Evolutionary conservation across 2,329 filamentous ascomycete species (phyloP), one percentile per base, ranked within the genome.

Genomic region (Elsinoe perseae): DNA sequence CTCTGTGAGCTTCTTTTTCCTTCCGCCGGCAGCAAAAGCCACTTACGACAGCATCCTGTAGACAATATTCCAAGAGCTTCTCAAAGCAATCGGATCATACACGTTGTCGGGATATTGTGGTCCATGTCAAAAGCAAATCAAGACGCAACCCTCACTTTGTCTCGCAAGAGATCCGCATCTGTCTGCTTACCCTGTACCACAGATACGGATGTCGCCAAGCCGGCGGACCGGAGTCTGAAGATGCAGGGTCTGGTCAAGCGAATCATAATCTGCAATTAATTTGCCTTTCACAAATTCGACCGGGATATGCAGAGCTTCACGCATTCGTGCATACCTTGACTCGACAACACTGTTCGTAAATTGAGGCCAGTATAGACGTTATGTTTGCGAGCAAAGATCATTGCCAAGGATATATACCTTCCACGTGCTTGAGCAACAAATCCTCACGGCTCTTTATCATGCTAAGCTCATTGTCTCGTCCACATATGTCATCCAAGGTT

Each of bases 1-100:
- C 30, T 25, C 16, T 9, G 18, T 20, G 48, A 52, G 48, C 48
- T 52, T 38, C 48, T 52, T 34, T 52, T 25, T 52, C 43, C 21
- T 3, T 10, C 16, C 48, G 48, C 12, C 14, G 12, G 14, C n/a
- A 23, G 12, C 25, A 30, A 21, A 30, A 34, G 48, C 48, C 48
- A 20, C 48, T 52, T 28, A 52, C 48, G 44, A 52, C 16, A 3
- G 32, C n/a, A 14, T 43, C 8, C 10, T 43, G 40, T 10, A 23
- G 4, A 14, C 12, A 14, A 3, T 14, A 36, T 9, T 12, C 12
- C 32, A 20, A 43, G 40, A 43, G 40, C 40, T 43, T 16, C 40
- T 43, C 40, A 14, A 23, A 43, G 40, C 40, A 43, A 43, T 20
- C 40, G 21, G 40, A 43, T 23, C 21, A 23, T 10, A 16, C 40